phyloP scores from a whole-genome alignment of 768 basidiomycete species.

The Russula emetica region DNA sequence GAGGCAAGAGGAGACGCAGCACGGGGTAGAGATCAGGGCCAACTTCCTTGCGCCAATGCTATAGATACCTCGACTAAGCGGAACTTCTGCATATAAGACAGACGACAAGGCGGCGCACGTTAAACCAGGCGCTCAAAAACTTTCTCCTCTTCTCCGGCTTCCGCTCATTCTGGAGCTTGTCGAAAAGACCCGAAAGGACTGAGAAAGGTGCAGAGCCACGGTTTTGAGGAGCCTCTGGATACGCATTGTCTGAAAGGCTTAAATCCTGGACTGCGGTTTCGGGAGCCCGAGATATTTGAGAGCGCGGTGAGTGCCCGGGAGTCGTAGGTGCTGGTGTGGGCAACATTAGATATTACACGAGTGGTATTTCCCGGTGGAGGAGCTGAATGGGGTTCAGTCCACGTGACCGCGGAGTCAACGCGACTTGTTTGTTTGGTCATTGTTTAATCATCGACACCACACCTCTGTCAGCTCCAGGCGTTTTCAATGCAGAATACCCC shows the following conservation, averaged over 20 bases:
- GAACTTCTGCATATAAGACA: not conserved
- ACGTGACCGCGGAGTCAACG: constrained; percentile 21
- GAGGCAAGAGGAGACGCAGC: constrained; percentile 83
- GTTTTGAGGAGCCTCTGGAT: constrained; percentile 60
- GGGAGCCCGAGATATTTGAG: not conserved
- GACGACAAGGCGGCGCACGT: constrained; percentile 44
- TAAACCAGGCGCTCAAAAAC: constrained; percentile 73
- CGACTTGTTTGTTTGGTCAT: constrained; percentile 22
- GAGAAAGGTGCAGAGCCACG: constrained; percentile 64
- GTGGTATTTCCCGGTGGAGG: not conserved
- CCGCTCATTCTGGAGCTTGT: constrained; percentile 64
- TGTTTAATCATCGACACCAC: constrained; percentile 13
- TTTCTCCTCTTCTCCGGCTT: constrained; percentile 71
- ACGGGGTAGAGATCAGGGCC: constrained; percentile 89
- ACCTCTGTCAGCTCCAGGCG: not conserved
- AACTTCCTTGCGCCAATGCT: constrained; percentile 85
- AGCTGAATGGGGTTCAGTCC: not conserved
- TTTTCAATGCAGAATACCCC: constrained; percentile 18
- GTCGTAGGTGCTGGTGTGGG: constrained; percentile 65
- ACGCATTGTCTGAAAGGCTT: constrained; percentile 34
- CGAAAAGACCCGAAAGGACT: constrained; percentile 66
- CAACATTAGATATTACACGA: constrained; percentile 44
- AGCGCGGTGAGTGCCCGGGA: constrained; percentile 45
- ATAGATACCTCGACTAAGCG: constrained; percentile 26
- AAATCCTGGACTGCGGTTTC: not conserved